These are phyloP conservation scores for Ambrosiella xylebori DNA, from an alignment of 2,329 filamentous ascomycete species.

Conservation along the genomic window DNA sequence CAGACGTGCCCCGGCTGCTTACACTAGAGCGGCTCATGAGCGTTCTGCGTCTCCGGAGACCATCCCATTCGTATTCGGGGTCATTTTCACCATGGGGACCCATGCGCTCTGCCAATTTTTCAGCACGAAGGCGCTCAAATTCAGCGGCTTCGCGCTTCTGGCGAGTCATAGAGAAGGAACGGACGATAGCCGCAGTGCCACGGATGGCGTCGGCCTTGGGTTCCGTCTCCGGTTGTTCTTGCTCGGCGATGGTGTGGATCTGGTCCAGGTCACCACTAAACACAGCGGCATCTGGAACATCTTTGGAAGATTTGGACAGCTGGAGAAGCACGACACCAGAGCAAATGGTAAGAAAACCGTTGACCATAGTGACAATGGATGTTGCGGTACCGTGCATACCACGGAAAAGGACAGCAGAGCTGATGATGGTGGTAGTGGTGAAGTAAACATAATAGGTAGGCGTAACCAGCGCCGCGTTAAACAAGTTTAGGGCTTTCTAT, in stretches of 20 bases:
- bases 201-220: constrained; percentile 93
- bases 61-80: constrained; percentile 68
- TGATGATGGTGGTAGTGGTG: constrained; percentile 86
- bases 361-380: constrained; percentile 73
- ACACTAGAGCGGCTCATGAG: constrained; percentile 8
- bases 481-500: constrained; percentile 95
- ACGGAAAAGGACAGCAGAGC: constrained; percentile 77
- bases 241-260: constrained; percentile 84
- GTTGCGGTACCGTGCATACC: constrained; percentile 77
- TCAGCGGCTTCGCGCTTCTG: constrained; percentile 68
- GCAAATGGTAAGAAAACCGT: constrained; percentile 90
- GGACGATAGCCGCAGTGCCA: constrained; percentile 72
- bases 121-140: constrained; percentile 58
- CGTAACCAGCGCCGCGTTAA: constrained; percentile 91
- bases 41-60: constrained; percentile 56
- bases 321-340: constrained; percentile 82
- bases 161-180: constrained; percentile 59
- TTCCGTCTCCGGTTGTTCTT: constrained; percentile 90
- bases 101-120: constrained; percentile 54
- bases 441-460: constrained; percentile 99
- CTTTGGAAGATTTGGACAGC: constrained; percentile 94
- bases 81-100: constrained; percentile 63
- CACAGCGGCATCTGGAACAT: constrained; percentile 83
- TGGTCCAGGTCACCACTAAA: constrained; percentile 89
- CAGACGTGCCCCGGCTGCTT: constrained; percentile 15